Evolutionary conservation across 495 filamentous ascomycete genomes (phyloP), one percentile per base, ranked within the genome.

Genomic region (Penicillium diatomitis): DNA sequence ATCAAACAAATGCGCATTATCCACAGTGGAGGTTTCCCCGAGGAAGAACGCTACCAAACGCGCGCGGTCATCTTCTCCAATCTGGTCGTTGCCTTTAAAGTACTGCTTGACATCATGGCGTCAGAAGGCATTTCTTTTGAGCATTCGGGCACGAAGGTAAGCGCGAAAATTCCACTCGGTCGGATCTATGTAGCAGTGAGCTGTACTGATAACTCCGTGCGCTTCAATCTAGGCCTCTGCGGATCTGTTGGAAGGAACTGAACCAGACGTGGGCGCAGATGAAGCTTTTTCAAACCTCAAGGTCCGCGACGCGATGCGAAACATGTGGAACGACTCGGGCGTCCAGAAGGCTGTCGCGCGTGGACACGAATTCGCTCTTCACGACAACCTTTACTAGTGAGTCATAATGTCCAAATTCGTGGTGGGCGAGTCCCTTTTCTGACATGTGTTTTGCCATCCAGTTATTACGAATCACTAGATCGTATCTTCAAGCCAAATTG

Each of bases 1-100:
- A 79, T 98, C 45, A 98, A 98, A 73, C 92, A 98, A 76, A 98
- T 98, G 92, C 90, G 91, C 61, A 84, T 98, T 67, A 97, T 98
- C 57, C 90, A 98, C 62, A 84, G 88, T 37, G 80, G 88, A 63
- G 92, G 94, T 20, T 97, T 96, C 66, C 87, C 86, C 38, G 83
- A 90, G 55, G 84, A 82, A 54, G 92, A 98, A 66, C 86, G 91
- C 55, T 82, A 90, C 54, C 89, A 95, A 70, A 95, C 88, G 68
- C 87, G 91, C 53, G 85, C 87, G 37, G 89, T 97, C 60, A 92
- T 98, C 51, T 96, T 96, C 68, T 85, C 83, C 48, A 97, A 96
- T 67, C 78, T 95, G 48, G 77, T 95, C 47, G 83, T 88, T 59
- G 89, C 90, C 2, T 87, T 95, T 74, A 87, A 87, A 60, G 79